Evolutionary conservation across 768 basidiomycete species (phyloP), one percentile per base, ranked within the genome.

Genomic region (Agrocybe chaxingu): DNA sequence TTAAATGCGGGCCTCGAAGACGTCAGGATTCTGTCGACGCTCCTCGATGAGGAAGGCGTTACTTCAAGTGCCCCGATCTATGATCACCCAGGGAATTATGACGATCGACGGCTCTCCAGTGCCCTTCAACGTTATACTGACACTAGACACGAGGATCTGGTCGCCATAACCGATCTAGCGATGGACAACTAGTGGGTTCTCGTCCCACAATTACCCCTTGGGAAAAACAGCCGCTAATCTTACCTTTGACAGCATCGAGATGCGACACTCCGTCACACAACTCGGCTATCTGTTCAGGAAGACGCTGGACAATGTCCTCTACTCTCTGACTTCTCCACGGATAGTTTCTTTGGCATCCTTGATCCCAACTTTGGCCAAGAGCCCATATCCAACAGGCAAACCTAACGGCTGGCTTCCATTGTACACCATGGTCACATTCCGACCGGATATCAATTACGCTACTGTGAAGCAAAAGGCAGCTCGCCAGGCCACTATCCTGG

Each of bases 1-100:
- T 79, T 98, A 59, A 99, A 99, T 64, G 97, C 95, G 64, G 96
- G 96, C 11, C 79, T 99, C 46, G 96, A 99, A 71, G 96, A 99
- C 68, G 94, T 98, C 59, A 84, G 97, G 57, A 82, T 98, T 46
- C 78, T 99, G 57, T 80, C 84, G 52, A 76, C 81, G 30, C 70
- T 94, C 49, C 76, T 98, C 61, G 80, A 81, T 49, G 77, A 84
- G 52, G 84, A 88, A 66, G 77, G 77, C 11, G 85, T 95, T 51
- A 71, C 78, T 52, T 67, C 84, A 51, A 69, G 67, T 44, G 53
- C 64, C 53, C 63, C 69, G 51, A 66, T 66, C 46, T 59, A 65
- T 48, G 72, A 67, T 53, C 63, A 54, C 62, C 54, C 57, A 3
- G 24, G 24, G 57, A 58, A 65, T 57, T 57, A 54, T 57, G 67